Percentiles rank a stretch among this genome's conserved stretches.
Evolutionary conservation across 768 basidiomycete genomes (phyloP).

Genomic region (Pulveroboletus sp.): DNA sequence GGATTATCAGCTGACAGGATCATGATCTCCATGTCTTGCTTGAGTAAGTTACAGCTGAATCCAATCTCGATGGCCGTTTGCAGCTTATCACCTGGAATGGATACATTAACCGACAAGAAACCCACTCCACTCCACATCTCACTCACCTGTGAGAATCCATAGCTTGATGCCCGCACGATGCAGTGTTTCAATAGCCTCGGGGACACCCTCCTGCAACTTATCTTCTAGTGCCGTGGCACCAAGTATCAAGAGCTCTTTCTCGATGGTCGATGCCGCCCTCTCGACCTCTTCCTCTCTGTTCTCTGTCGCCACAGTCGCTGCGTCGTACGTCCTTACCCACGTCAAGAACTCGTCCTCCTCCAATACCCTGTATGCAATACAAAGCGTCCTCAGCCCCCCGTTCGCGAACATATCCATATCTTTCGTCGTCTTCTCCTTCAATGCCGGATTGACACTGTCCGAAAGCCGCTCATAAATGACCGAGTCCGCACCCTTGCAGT

Average conservation of each 20-base stretch:
- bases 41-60: conserved; percentile 92
- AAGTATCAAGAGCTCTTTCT: conserved; percentile 76
- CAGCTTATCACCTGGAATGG: conserved; percentile 76
- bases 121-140: conserved; percentile 8
- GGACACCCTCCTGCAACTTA: conserved; percentile 95
- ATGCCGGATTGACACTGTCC: conserved; percentile 61
- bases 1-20: conserved; percentile 82
- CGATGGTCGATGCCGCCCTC: conserved; percentile 77
- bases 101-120: neutral
- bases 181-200: conserved; percentile 89
- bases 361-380: conserved; percentile 77
- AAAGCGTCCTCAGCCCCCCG: conserved; percentile 84
- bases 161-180: conserved; percentile 94
- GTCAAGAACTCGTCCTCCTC: conserved; percentile 77
- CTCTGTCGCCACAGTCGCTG: conserved; percentile 67
- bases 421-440: conserved; percentile 74
- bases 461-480: conserved; percentile 87
- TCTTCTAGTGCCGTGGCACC: conserved; percentile 97
- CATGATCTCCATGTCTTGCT: conserved; percentile 95
- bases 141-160: conserved; percentile 89
- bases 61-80: conserved; percentile 98
- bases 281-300: conserved; percentile 92
- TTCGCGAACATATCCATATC: conserved; percentile 97
- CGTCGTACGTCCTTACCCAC: conserved; percentile 80
- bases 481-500: conserved; percentile 96